A percentile compares a stretch with the other conserved stretches of the same genome.
Evolutionary conservation across 1,284 basidiomycete species (phyloP).

Genomic region (Fomes fomentarius): DNA sequence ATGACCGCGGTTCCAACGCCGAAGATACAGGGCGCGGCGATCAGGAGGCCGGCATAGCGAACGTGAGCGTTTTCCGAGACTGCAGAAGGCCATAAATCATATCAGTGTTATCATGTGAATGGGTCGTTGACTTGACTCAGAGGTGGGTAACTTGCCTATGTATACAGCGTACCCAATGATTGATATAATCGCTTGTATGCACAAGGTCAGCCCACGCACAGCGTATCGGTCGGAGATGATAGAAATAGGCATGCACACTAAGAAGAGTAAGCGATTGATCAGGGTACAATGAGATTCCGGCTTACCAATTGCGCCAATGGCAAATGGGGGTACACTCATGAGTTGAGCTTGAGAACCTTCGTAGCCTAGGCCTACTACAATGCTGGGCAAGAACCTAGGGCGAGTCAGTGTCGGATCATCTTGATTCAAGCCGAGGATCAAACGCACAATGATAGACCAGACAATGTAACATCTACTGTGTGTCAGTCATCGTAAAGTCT

Average conservation of each 20-base stretch:
- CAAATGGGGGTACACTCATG: background rate
- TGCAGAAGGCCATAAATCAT: too few species aligned
- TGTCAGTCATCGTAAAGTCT: background rate
- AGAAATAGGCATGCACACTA: background rate
- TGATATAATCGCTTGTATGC: background rate
- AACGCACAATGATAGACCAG: constrained; percentile 28
- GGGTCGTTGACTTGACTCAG: too few species aligned
- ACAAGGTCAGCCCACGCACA: background rate
- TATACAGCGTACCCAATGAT: background rate
- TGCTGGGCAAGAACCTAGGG: constrained; percentile 31
- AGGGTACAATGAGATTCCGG: too few species aligned
- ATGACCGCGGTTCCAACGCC: constrained; percentile 71
- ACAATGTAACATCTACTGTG: constrained; percentile 19
- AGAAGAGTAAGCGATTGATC: background rate
- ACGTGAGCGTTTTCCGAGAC: constrained; percentile 43
- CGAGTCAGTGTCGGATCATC: background rate
- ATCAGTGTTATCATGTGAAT: too few species aligned
- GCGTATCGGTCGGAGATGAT: background rate
- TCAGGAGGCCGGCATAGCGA: constrained; percentile 69
- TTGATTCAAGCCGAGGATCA: background rate
- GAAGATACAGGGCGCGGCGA: constrained; percentile 73
- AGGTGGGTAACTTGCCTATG: background rate
- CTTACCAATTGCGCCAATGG: background rate
- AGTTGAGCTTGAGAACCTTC: constrained; percentile 27
- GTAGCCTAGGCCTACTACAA: constrained; percentile 34